Percentiles rank a stretch among this genome's conserved stretches.
Evolutionary conservation across 2,329 filamentous ascomycete species (phyloP).

Genomic region (Ascochyta rabiei): DNA sequence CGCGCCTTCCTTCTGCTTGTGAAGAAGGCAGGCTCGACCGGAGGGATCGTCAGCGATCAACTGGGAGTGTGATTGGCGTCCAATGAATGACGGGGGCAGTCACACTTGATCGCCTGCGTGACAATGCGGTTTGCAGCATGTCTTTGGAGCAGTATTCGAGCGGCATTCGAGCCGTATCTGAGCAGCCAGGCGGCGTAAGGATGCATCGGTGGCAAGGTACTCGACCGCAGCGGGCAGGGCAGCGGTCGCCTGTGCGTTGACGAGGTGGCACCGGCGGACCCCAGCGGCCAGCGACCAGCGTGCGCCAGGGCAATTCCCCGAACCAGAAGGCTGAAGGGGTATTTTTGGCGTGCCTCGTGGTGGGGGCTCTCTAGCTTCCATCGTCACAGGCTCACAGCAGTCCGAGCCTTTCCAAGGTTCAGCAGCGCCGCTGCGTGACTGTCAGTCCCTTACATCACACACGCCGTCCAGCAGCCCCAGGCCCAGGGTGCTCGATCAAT

Average conservation of each 20-base stretch:
- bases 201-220: neutral
- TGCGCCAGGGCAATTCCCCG: conserved; percentile 22
- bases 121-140: conserved; percentile 3
- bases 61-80: conserved; percentile 9
- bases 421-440: conserved; percentile 14
- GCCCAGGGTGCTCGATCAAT: conserved; percentile 5
- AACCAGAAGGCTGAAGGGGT: conserved; percentile 22
- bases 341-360: conserved; percentile 30
- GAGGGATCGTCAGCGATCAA: conserved; percentile 18
- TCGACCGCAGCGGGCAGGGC: neutral
- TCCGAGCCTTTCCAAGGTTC: conserved; percentile 23
- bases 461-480: conserved; percentile 14
- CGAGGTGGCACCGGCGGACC: conserved; percentile 12
- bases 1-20: conserved; percentile 17
- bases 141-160: neutral
- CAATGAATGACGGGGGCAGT: conserved; percentile 6
- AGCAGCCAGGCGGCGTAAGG: neutral
- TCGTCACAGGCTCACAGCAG: conserved; percentile 21
- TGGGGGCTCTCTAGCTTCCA: conserved; percentile 18
- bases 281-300: conserved; percentile 1
- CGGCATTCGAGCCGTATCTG: too few species aligned
- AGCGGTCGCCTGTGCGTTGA: conserved; percentile 10
- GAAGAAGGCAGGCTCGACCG: conserved; percentile 18
- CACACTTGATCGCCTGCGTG: conserved; percentile 9
- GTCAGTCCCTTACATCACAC: conserved; percentile 20